Conservation (phyloP, 176 grass and related monocot genomes). For the Avena sativa region DNA sequence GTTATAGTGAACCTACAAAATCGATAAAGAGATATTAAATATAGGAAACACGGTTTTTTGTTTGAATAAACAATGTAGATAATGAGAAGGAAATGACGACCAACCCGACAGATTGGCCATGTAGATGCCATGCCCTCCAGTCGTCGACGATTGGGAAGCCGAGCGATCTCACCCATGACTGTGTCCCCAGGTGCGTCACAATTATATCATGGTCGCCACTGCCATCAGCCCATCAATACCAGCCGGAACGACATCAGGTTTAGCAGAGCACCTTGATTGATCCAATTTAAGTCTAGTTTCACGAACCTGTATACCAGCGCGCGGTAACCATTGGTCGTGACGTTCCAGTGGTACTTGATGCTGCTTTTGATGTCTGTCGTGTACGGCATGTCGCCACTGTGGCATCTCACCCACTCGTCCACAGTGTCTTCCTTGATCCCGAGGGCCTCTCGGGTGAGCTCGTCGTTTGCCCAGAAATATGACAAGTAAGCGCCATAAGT, state of each 20-base stretch:
- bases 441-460: slow-evolving; percentile 39
- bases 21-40: not conserved
- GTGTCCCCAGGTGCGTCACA: slow-evolving; percentile 60
- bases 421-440: slow-evolving; percentile 56
- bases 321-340: slow-evolving; percentile 48
- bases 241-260: no score
- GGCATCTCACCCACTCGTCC: slow-evolving; percentile 56
- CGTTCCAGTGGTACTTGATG: slow-evolving; percentile 48
- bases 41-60: not conserved
- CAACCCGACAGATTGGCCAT: slow-evolving; percentile 57
- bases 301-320: slow-evolving; percentile 48
- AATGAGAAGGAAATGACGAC: not conserved
- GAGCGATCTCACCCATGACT: slow-evolving; percentile 59
- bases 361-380: not conserved
- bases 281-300: no score
- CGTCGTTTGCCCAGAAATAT: slow-evolving; percentile 63
- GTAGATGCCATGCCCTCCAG: slow-evolving; percentile 62
- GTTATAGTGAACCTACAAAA: slow-evolving; percentile 45
- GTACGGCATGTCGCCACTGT: slow-evolving; percentile 35
- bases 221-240: not conserved
- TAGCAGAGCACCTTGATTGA: no score
- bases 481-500: slow-evolving; percentile 49
- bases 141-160: slow-evolving; percentile 46
- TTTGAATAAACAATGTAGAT: not conserved
- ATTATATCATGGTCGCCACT: slow-evolving; percentile 60